phyloP scores from a whole-genome alignment of 2,329 filamentous ascomycete species.

The Huntiella omanensis region DNA sequence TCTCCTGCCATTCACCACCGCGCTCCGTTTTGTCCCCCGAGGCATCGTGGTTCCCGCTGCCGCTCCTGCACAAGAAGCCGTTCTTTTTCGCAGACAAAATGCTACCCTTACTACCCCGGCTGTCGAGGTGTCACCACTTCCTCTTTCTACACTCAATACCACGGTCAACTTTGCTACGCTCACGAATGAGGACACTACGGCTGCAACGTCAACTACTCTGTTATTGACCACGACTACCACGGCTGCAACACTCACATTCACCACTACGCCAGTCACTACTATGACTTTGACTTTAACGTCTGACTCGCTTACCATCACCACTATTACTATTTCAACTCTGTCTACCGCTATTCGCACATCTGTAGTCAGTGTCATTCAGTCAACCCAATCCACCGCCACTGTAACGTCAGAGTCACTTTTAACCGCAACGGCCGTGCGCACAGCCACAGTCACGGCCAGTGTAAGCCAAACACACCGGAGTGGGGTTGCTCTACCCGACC shows the following conservation, averaged over 20 bases:
- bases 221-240: neutral
- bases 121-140: conserved; percentile 5
- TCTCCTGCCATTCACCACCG: too few relatives aligned
- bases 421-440: too few relatives aligned
- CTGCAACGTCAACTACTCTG: neutral
- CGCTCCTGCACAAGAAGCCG: neutral
- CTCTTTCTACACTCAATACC: conserved; percentile 8
- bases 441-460: too few relatives aligned
- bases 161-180: conserved; percentile 10
- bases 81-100: neutral
- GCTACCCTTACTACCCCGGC: neutral
- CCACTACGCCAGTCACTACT: neutral
- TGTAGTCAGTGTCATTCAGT: too few relatives aligned
- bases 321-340: too few relatives aligned
- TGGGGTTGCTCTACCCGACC: too few relatives aligned
- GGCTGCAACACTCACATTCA: neutral
- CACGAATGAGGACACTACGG: neutral
- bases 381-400: too few relatives aligned
- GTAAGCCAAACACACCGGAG: too few relatives aligned
- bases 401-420: too few relatives aligned
- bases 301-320: too few relatives aligned
- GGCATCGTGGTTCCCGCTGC: neutral
- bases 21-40: neutral
- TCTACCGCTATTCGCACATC: too few relatives aligned
- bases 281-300: too few relatives aligned